Evolutionary conservation across 2,329 filamentous ascomycete genomes (phyloP).

Genomic region (Claviceps digitariae): DNA sequence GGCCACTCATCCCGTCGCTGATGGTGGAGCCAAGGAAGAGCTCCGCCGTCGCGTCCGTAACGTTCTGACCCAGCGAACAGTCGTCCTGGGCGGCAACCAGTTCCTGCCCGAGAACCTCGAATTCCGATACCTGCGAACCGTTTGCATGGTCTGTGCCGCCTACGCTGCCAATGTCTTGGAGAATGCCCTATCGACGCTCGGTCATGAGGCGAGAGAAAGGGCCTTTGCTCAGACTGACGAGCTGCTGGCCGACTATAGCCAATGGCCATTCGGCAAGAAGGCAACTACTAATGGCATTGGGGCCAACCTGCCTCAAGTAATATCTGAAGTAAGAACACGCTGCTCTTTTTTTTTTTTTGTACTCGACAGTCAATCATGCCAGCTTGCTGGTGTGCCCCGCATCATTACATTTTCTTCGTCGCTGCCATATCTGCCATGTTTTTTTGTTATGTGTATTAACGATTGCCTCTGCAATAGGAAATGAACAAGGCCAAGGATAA

Average conservation of each 20-base stretch:
- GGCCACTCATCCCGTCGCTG: conserved; percentile 95
- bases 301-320: conserved; percentile 78
- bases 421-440: neutral
- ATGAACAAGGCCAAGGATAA: conserved; percentile 77
- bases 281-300: conserved; percentile 71
- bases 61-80: conserved; percentile 83
- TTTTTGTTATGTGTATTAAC: neutral
- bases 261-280: conserved; percentile 89
- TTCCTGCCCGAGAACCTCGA: conserved; percentile 92
- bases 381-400: neutral
- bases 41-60: conserved; percentile 86
- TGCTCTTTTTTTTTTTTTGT: neutral
- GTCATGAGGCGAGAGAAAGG: conserved; percentile 85
- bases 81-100: conserved; percentile 73
- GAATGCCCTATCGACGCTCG: conserved; percentile 87
- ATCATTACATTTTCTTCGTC: neutral
- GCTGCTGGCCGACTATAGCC: conserved; percentile 86
- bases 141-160: conserved; percentile 93
- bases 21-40: conserved; percentile 94
- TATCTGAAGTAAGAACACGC: conserved; percentile 48
- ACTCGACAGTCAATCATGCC: no score
- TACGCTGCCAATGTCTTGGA: conserved; percentile 97
- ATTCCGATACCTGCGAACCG: conserved; percentile 81
- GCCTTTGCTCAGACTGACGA: conserved; percentile 97
- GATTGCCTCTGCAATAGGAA: conserved; percentile 37